A percentile compares a stretch with the other conserved stretches of the same genome.
Conservation (phyloP, 2,329 filamentous ascomycete species). For the Fusarium poae region DNA sequence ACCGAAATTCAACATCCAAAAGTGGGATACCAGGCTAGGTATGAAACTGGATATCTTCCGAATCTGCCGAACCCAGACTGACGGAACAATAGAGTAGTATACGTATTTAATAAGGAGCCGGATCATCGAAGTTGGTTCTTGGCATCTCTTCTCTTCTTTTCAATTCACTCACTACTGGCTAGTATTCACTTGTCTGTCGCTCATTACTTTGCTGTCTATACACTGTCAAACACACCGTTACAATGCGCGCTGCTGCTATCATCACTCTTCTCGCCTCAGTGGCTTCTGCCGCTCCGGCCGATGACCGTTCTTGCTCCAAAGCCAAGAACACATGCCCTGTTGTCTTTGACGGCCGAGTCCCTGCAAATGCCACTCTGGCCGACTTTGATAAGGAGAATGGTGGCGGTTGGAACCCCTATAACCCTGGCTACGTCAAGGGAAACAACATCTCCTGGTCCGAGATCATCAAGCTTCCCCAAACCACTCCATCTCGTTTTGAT, state of each 20-base stretch:
- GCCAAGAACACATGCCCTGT: conserved; percentile 46
- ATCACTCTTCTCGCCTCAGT: conserved; percentile 35
- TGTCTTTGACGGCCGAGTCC: conserved; percentile 63
- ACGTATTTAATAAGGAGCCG: background rate
- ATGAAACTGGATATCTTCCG: conserved; percentile 29
- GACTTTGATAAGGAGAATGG: conserved; percentile 59
- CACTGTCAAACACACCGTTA: conserved; percentile 14
- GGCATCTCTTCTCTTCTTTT: conserved; percentile 15
- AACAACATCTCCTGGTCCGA: conserved; percentile 65
- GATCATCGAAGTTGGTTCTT: background rate
- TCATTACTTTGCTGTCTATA: conserved; percentile 17
- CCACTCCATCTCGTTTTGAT: conserved; percentile 54
- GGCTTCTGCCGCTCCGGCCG: conserved; percentile 35
- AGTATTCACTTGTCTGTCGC: conserved; percentile 34
- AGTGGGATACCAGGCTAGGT: conserved; percentile 21
- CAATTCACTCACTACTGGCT: conserved; percentile 38
- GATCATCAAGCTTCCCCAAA: conserved; percentile 61
- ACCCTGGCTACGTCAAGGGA: conserved; percentile 66
- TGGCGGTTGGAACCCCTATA: conserved; percentile 58
- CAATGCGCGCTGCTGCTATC: conserved; percentile 37
- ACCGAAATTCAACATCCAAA: background rate
- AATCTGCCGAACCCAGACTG: conserved; percentile 17
- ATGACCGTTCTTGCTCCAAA: conserved; percentile 9
- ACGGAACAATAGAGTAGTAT: conserved; percentile 4
- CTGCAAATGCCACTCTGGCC: conserved; percentile 53